Base-by-base conservation (phyloP, 345 rosid genomes). In the Jatropha curcas region DNA sequence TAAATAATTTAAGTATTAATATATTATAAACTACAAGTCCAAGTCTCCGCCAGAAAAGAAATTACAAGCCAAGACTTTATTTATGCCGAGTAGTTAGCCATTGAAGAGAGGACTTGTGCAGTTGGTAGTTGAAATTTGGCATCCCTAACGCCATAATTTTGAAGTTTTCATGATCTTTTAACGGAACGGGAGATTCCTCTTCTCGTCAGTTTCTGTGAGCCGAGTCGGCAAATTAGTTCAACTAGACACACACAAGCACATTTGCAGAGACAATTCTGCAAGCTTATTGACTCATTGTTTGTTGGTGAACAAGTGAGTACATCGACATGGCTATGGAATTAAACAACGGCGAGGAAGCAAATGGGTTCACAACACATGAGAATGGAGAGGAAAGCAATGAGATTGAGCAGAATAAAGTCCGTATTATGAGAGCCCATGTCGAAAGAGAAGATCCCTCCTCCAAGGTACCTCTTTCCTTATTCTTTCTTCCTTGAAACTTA, bases 361-460 rank as follows among this genome's bases (percentile, higher is more conserved):
- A 69, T 61, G 77, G 71, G 43, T 31, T 10, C 5, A 60, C 57
- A 19, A n/a, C 60, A 45, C 30, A 41, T 20, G 72, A 67, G 69
- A 81, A 78, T 13, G 30, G 65, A 34, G 66, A 13, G 11, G 77
- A 60, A 68, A 77, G 62, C 77, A 82, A 82, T 67, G 92, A 94
- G 86, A 79, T 85, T 35, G 97, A 90, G 85, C 83, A 85, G 53
- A 86, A 82, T 82, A 94, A 90, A 82, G 83, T 94, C 20, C 86
- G 88, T 33, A 86, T 90, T 62, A 87, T 92, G 97, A 87, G 98
- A 81, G 91, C 96, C 53, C 75, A 87, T 43, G 87, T 89, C 60
- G 86, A 86, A 77, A 80, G 85, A 28, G 92, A 92, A 81, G 97
- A 94, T 76, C 90, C 91, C 4, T 79, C 89, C n/a, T 73, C 93